Evolutionary conservation across 495 filamentous ascomycete species (phyloP).

Genomic region (Cenococcum geophilum): DNA sequence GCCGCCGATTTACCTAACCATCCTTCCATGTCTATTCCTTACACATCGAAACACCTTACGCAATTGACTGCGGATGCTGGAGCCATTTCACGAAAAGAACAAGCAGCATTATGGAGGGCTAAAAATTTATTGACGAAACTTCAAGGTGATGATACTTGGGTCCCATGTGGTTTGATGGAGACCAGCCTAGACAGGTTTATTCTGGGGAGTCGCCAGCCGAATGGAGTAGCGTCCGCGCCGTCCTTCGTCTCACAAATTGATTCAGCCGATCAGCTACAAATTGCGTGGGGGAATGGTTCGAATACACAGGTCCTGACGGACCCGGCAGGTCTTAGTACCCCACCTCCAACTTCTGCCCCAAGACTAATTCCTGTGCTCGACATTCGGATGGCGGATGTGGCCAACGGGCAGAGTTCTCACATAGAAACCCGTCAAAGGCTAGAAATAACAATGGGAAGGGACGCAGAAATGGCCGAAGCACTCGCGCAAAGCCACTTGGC

Average conservation of each 20-base stretch:
- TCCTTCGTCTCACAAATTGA: neutral
- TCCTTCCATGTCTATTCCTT: conserved; percentile 75
- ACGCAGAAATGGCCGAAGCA: neutral
- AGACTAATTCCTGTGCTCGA: neutral
- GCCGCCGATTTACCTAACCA: conserved; percentile 80
- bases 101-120: conserved; percentile 63
- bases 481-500: neutral
- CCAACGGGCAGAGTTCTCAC: neutral
- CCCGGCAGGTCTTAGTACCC: conserved; percentile 4
- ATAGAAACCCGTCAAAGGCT: neutral
- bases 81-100: conserved; percentile 71
- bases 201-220: conserved; percentile 32
- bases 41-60: conserved; percentile 72
- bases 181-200: conserved; percentile 49
- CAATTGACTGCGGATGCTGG: conserved; percentile 65
- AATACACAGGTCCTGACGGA: neutral
- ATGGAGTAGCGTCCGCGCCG: conserved; percentile 6
- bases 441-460: neutral
- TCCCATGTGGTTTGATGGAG: conserved; percentile 60
- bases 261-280: neutral
- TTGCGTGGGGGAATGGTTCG: neutral
- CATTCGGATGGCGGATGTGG: neutral
- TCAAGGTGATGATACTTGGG: conserved; percentile 74
- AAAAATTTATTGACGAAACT: conserved; percentile 72
- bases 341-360: conserved; percentile 7